A percentile compares a stretch with the other conserved stretches of the same genome.
These are phyloP conservation scores for Exophiala alcalophila DNA, from an alignment of 2,329 filamentous ascomycete genomes.

Conservation along the genomic window DNA sequence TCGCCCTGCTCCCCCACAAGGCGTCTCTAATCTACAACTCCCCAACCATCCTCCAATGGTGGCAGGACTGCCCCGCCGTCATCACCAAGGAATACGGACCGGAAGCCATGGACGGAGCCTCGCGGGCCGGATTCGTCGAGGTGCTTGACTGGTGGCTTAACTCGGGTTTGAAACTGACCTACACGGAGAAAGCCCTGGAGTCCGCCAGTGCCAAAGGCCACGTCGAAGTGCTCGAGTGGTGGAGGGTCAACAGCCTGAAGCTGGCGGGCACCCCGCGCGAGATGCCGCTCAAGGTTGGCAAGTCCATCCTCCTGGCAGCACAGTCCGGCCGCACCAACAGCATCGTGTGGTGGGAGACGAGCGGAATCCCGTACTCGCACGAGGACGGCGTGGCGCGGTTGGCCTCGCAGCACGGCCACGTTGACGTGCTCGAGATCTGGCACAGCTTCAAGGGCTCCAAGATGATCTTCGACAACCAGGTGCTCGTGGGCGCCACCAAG, in stretches of 20 bases:
- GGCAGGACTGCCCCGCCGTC: constrained; percentile 79
- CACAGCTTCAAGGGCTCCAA: constrained; percentile 69
- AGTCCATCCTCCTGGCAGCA: constrained; percentile 77
- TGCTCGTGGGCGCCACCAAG: constrained; percentile 81
- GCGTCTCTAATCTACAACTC: constrained; percentile 84
- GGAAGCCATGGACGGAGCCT: constrained; percentile 84
- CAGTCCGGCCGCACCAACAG: constrained; percentile 76
- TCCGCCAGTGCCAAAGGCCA: constrained; percentile 82
- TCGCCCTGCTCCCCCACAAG: constrained; percentile 79
- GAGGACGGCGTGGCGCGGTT: constrained; percentile 80
- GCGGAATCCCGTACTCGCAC: constrained; percentile 73
- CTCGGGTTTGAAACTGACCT: constrained; percentile 74
- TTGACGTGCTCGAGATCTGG: constrained; percentile 81
- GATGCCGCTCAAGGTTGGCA: constrained; percentile 71
- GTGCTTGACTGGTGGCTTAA: constrained; percentile 91
- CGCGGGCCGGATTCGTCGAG: constrained; percentile 76
- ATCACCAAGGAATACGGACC: constrained; percentile 80
- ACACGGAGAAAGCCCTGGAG: constrained; percentile 83
- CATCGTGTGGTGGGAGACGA: constrained; percentile 83
- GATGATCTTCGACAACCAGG: constrained; percentile 77
- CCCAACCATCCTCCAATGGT: constrained; percentile 83
- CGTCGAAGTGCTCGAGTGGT: constrained; percentile 87
- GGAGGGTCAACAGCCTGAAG: constrained; percentile 58
- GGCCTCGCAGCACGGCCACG: constrained; percentile 79
- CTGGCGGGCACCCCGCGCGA: constrained; percentile 39